Conservation (phyloP, 1,284 basidiomycete genomes). For the Wolfiporia cocos region DNA sequence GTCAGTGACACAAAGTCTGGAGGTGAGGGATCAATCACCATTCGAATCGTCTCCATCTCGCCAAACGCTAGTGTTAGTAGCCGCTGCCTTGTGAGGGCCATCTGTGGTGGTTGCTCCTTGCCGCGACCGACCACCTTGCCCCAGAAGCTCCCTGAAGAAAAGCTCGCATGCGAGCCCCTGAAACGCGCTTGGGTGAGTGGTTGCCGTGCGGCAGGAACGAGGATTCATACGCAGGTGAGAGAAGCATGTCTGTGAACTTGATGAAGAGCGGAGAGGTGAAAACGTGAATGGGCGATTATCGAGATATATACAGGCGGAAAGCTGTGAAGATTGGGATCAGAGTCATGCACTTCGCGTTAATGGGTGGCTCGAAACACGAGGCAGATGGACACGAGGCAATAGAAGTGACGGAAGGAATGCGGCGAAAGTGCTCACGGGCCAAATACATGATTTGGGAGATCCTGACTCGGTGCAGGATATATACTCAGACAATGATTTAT, state of each 20-base stretch:
- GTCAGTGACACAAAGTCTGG: no score
- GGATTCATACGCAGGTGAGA: slow-evolving; percentile 68
- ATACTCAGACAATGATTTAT: no score
- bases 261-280: slow-evolving; percentile 7
- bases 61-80: slow-evolving; percentile 75
- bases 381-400: slow-evolving; percentile 20
- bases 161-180: slow-evolving; percentile 61
- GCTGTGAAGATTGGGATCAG: slow-evolving; percentile 13
- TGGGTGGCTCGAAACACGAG: slow-evolving; percentile 24
- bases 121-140: slow-evolving; percentile 66
- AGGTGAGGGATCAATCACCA: slow-evolving; percentile 34
- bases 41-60: slow-evolving; percentile 77
- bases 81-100: slow-evolving; percentile 59
- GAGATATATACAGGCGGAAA: slow-evolving; percentile 7
- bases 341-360: slow-evolving; percentile 18
- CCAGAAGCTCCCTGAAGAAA: slow-evolving; percentile 53
- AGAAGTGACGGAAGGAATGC: no score
- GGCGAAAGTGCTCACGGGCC: neutral
- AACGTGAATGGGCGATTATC: slow-evolving; percentile 10
- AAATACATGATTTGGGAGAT: no score
- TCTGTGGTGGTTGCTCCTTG: slow-evolving; percentile 43
- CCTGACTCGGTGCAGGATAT: no score
- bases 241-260: slow-evolving; percentile 45
- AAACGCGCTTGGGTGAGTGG: slow-evolving; percentile 24
- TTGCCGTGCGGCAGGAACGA: slow-evolving; percentile 17